Conservation (phyloP, 768 basidiomycete genomes). For the Clitopilus passeckerianus region DNA sequence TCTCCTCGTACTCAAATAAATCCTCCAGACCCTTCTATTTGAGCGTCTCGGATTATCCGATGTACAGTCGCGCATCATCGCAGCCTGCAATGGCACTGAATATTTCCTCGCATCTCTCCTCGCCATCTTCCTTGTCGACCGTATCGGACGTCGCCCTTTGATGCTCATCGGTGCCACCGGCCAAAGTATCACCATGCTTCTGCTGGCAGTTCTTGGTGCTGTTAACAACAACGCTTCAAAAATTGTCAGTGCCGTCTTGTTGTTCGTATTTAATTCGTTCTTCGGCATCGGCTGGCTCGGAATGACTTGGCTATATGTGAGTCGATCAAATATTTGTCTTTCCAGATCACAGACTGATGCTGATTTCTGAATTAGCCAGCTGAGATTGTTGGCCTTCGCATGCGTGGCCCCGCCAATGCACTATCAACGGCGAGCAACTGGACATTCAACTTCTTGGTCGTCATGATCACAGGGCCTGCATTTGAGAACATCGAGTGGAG, state of each 20-base stretch:
- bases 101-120: slow-evolving; percentile 68
- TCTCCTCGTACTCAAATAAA: slow-evolving; percentile 19
- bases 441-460: slow-evolving; percentile 59
- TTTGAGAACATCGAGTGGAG: slow-evolving; percentile 55
- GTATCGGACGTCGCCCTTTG: slow-evolving; percentile 65
- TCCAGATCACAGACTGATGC: not conserved
- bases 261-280: slow-evolving; percentile 70
- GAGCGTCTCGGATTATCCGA: slow-evolving; percentile 58
- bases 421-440: slow-evolving; percentile 52
- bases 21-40: slow-evolving; percentile 53
- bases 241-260: slow-evolving; percentile 45
- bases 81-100: slow-evolving; percentile 68
- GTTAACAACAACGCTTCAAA: slow-evolving; percentile 41
- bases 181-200: slow-evolving; percentile 50
- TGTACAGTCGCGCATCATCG: slow-evolving; percentile 54
- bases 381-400: slow-evolving; percentile 53
- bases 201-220: slow-evolving; percentile 53
- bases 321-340: slow-evolving; percentile 13
- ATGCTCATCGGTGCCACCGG: slow-evolving; percentile 69
- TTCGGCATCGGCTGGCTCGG: slow-evolving; percentile 70
- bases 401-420: slow-evolving; percentile 61
- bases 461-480: slow-evolving; percentile 57
- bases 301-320: slow-evolving; percentile 66
- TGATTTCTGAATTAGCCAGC: slow-evolving; percentile 37
- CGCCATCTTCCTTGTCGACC: slow-evolving; percentile 69